Conservation (phyloP, 2,329 filamentous ascomycete genomes). For the Verticillium nonalfalfae region DNA sequence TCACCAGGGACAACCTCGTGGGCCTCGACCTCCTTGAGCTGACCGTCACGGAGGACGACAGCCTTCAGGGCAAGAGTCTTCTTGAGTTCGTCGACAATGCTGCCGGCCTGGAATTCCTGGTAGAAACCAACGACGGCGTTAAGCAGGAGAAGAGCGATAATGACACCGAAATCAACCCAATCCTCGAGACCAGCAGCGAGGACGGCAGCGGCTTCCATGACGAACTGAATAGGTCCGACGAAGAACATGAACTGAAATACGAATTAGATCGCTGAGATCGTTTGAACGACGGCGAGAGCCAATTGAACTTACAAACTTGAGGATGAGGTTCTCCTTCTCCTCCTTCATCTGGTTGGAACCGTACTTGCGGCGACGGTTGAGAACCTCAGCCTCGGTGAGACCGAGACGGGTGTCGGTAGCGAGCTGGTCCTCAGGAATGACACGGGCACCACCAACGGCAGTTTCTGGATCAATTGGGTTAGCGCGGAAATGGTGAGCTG, state of each 20-base stretch:
- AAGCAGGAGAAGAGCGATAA: slow-evolving; percentile 74
- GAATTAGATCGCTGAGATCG: background rate
- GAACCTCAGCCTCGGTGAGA: slow-evolving; percentile 66
- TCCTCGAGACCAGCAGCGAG: slow-evolving; percentile 79
- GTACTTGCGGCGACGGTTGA: slow-evolving; percentile 57
- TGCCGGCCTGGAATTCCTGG: slow-evolving; percentile 85
- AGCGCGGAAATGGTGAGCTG: background rate
- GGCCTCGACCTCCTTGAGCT: slow-evolving; percentile 72
- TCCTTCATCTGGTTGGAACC: slow-evolving; percentile 85
- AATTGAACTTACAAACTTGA: slow-evolving; percentile 57
- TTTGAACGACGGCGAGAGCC: no score
- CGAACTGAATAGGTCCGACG: slow-evolving; percentile 84
- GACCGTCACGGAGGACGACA: slow-evolving; percentile 75
- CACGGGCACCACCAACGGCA: slow-evolving; percentile 48
- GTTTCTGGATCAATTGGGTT: slow-evolving; percentile 14
- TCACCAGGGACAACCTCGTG: slow-evolving; percentile 83
- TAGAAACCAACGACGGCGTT: slow-evolving; percentile 84
- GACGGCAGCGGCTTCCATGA: slow-evolving; percentile 82
- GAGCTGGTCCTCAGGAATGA: slow-evolving; percentile 68
- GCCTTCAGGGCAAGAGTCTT: slow-evolving; percentile 86
- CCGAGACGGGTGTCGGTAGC: slow-evolving; percentile 69
- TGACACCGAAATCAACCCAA: slow-evolving; percentile 93
- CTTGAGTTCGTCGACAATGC: slow-evolving; percentile 85
- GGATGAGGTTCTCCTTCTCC: slow-evolving; percentile 76
- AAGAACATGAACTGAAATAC: slow-evolving; percentile 55